Conservation (phyloP, 1,284 basidiomycete species). For the Neonothopanus nambi region DNA sequence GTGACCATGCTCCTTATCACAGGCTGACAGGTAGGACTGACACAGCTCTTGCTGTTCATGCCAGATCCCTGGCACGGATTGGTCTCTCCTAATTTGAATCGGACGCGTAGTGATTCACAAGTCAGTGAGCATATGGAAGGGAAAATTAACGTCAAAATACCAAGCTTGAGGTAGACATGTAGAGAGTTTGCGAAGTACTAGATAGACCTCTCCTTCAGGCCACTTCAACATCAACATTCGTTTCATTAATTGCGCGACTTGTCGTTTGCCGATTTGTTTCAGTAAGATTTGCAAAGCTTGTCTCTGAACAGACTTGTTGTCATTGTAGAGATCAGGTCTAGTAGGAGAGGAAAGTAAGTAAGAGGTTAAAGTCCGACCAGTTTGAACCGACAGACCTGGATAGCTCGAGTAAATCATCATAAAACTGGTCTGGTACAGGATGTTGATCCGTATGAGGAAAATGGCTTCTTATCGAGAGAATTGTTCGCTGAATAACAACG, state of each 20-base stretch:
- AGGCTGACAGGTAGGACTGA: background rate
- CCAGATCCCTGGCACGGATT: background rate
- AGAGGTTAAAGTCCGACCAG: background rate
- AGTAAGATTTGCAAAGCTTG: background rate
- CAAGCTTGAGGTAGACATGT: no score
- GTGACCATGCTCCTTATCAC: background rate
- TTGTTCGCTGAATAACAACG: background rate
- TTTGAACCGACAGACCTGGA: background rate
- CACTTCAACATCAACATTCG: background rate
- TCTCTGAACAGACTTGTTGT: background rate
- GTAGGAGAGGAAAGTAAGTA: background rate
- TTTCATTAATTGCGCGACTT: background rate
- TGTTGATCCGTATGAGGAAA: background rate
- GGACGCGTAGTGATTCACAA: no score
- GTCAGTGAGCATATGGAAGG: no score
- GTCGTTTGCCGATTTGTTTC: background rate
- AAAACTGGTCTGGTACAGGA: background rate
- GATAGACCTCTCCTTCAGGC: background rate
- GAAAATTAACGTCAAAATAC: no score
- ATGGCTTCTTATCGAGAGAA: background rate
- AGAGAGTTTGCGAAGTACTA: no score
- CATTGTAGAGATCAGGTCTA: background rate
- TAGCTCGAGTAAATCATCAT: slow-evolving; percentile 3
- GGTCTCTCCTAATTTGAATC: background rate
- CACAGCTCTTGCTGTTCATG: background rate